phyloP scores from a whole-genome alignment of 2,329 filamentous ascomycete genomes.

The Alternaria consortialis region DNA sequence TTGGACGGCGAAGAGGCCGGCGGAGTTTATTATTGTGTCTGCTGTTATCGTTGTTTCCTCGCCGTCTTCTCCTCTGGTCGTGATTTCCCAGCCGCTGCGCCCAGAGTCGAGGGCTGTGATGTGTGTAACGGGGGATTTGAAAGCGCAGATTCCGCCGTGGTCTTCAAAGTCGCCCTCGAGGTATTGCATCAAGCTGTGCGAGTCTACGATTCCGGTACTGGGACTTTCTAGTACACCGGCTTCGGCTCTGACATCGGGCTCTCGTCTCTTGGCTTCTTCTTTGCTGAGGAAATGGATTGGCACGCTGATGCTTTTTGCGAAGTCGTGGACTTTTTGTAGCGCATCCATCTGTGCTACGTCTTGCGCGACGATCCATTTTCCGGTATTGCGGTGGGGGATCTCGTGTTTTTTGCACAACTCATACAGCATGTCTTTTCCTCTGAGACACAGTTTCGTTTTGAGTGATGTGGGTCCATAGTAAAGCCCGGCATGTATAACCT shows the following conservation, averaged over 20 bases:
- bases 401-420: constrained; percentile 72
- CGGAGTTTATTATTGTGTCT: constrained; percentile 83
- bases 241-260: constrained; percentile 78
- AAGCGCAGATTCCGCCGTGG: constrained; percentile 75
- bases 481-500: constrained; percentile 95
- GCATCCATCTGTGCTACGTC: constrained; percentile 73
- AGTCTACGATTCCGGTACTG: constrained; percentile 90
- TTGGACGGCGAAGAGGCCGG: constrained; percentile 78
- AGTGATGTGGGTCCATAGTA: constrained; percentile 82
- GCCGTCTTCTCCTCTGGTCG: constrained; percentile 49
- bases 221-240: constrained; percentile 82
- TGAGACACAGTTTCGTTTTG: constrained; percentile 84
- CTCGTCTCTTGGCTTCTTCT: constrained; percentile 69
- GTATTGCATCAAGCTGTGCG: constrained; percentile 82
- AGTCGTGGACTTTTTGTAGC: constrained; percentile 64
- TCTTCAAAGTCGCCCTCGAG: constrained; percentile 81
- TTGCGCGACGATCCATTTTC: constrained; percentile 97
- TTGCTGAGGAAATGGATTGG: constrained; percentile 74
- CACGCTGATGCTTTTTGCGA: constrained; percentile 66
- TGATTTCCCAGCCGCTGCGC: constrained; percentile 74
- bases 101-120: constrained; percentile 66
- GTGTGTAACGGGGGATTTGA: constrained; percentile 70
- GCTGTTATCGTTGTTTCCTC: constrained; percentile 69
- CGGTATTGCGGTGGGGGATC: constrained; percentile 77
- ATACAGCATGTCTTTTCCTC: constrained; percentile 81